Evolutionary conservation across 257 asterid species (phyloP), one percentile per base, ranked within the genome.

Genomic region (Nicotiana tabacum): DNA sequence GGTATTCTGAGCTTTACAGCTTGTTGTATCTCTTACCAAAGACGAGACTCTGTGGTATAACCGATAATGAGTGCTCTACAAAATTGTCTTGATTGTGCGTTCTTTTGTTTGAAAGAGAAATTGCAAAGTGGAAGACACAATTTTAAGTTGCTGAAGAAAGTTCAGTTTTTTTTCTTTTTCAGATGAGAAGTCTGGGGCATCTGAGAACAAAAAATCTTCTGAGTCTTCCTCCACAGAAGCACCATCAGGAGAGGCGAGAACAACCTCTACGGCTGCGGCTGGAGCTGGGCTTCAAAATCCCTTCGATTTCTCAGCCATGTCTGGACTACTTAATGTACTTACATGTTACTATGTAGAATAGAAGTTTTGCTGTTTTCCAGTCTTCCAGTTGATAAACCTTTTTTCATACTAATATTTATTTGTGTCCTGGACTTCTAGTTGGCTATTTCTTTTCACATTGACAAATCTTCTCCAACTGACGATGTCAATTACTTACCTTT

Each of bases 241-340:
- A 57, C 89, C 89, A 77, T 76, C 92, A 87, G 94, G 89, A 29
- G 91, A 87, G 88, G 80, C 87, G 79, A 85, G 86, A 83, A 85
- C 86, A 69, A 6, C 90, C 82, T 83, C 92, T 78, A 87, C 90
- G 62, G 76, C 92, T 84, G 88, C 90, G n/a, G 80, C 96, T 46
- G 88, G 88, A 79, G 77, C 89, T 80, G 92, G 89, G 39, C 51
- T 91, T 86, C 91, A 88, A 6, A 95, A 93, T 87, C 98, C 98
- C 11, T 95, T 95, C 66, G 98, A 95, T 87, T 92, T 95, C 87
- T 93, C 98, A n/a, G 90, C 97, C 74, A 90, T 95, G 92, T 58
- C 97, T 67, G 98, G 98, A 87, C 88, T 94, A 81, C 94, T 95
- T 61, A 95, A 95, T 89, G 99, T 94, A 86, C 53, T 83, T 77